Evolutionary conservation across 805 yeast genomes (phyloP).

Genomic region (Metschnikowia borealis): DNA sequence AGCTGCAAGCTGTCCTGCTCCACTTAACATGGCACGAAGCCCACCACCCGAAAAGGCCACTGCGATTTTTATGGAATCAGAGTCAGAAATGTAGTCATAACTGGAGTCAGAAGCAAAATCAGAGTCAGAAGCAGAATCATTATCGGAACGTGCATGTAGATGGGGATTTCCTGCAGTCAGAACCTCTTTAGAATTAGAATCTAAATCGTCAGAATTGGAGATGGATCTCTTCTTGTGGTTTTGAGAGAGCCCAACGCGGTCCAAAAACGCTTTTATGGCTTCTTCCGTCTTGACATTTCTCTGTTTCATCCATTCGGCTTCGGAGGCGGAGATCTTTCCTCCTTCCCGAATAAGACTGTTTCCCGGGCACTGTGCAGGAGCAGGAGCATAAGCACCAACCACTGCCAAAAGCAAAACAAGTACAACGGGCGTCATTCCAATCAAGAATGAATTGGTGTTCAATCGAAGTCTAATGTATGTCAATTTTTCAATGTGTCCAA

Average conservation of each 20-base stretch:
- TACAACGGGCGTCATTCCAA: neutral
- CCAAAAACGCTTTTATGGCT: conserved; percentile 13
- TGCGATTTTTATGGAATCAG: conserved; percentile 19
- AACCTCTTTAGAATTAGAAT: no score
- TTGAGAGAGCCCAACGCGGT: conserved; percentile 7
- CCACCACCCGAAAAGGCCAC: conserved; percentile 37
- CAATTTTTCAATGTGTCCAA: no score
- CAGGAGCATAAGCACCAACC: conserved; percentile 50
- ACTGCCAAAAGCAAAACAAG: neutral
- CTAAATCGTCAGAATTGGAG: no score
- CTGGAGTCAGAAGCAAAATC: no score
- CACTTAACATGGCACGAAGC: conserved; percentile 34
- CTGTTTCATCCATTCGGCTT: conserved; percentile 48
- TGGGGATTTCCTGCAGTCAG: no score
- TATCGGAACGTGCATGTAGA: no score
- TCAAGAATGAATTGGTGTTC: no score
- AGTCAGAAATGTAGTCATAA: neutral
- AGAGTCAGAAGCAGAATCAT: no score
- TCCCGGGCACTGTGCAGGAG: conserved; percentile 50
- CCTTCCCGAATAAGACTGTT: conserved; percentile 44
- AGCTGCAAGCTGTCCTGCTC: conserved; percentile 18
- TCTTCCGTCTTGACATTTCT: conserved; percentile 13
- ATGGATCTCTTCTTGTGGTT: no score
- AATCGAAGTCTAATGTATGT: no score
- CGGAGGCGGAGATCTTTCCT: conserved; percentile 40